Conservation (phyloP, 2,329 filamentous ascomycete genomes). For the Trichophyton rubrum region DNA sequence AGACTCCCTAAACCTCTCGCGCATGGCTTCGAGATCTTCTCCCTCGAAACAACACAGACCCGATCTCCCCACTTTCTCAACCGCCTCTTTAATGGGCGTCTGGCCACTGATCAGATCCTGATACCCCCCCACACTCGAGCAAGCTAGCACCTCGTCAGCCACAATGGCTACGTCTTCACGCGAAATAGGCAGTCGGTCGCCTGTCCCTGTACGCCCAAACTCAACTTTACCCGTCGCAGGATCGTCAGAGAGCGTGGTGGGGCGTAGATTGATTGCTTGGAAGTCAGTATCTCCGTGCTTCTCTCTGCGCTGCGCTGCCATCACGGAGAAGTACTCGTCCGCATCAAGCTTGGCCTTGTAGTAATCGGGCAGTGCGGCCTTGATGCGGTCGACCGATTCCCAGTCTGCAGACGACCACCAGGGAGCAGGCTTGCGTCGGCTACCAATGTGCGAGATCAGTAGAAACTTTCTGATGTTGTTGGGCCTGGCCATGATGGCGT, state of each 20-base stretch:
- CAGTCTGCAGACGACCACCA: constrained; percentile 42
- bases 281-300: constrained; percentile 22
- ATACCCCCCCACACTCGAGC: constrained; percentile 40
- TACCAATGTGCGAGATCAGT: constrained; percentile 42
- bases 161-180: constrained; percentile 42
- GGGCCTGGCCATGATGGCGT: constrained; percentile 34
- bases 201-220: constrained; percentile 33
- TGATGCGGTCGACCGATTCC: constrained; percentile 34
- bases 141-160: constrained; percentile 38
- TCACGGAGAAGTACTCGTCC: constrained; percentile 42
- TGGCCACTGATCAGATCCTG: constrained; percentile 42
- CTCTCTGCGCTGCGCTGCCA: constrained; percentile 25
- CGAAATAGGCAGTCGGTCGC: constrained; percentile 32
- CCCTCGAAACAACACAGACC: constrained; percentile 38
- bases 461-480: constrained; percentile 41
- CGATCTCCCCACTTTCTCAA: constrained; percentile 35
- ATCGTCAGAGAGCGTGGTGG: constrained; percentile 38
- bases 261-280: constrained; percentile 40
- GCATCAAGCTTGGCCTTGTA: constrained; percentile 44
- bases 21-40: constrained; percentile 39
- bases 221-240: constrained; percentile 36
- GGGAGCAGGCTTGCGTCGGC: constrained; percentile 34
- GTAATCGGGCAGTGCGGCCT: constrained; percentile 40
- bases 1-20: background rate
- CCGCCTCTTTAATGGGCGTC: constrained; percentile 34